A percentile compares a stretch with the other conserved stretches of the same genome.
phyloP scores from a whole-genome alignment of 2,329 filamentous ascomycete species.

The Venturia carpophila region DNA sequence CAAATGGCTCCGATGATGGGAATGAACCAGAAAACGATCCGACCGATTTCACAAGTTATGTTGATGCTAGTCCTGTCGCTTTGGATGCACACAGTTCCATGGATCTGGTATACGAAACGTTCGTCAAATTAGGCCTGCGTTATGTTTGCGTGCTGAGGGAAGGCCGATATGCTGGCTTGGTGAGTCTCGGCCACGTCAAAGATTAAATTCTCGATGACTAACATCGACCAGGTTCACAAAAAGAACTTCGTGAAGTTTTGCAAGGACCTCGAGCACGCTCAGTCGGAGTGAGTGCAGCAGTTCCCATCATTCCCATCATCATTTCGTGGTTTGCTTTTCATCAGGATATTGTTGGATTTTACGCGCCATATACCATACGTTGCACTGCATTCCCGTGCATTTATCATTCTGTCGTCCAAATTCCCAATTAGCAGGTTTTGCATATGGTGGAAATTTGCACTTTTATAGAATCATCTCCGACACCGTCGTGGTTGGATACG shows the following conservation, averaged over 20 bases:
- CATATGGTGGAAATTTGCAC: background rate
- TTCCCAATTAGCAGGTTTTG: background rate
- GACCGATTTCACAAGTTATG: constrained; percentile 82
- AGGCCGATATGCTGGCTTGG: constrained; percentile 81
- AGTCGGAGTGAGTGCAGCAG: background rate
- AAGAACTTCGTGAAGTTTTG: constrained; percentile 95
- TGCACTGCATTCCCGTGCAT: background rate
- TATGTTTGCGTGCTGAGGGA: constrained; percentile 86
- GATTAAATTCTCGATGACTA: background rate
- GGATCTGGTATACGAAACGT: constrained; percentile 94
- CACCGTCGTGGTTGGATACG: background rate
- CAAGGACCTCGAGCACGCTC: constrained; percentile 58
- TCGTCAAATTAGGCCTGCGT: constrained; percentile 83
- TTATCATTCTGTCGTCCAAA: background rate
- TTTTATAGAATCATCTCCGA: background rate
- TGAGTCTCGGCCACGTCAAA: constrained; percentile 39
- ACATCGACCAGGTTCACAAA: constrained; percentile 66
- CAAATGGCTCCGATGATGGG: constrained; percentile 32
- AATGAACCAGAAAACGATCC: constrained; percentile 53
- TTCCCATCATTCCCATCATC: background rate
- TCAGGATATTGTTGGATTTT: background rate
- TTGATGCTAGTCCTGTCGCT: constrained; percentile 86
- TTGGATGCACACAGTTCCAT: constrained; percentile 85
- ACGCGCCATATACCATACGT: background rate
- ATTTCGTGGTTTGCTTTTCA: background rate